Evolutionary conservation across 208 protist genomes (phyloP), one percentile per base, ranked within the genome.

Genomic region (Dictyostelium gargantuum): DNA sequence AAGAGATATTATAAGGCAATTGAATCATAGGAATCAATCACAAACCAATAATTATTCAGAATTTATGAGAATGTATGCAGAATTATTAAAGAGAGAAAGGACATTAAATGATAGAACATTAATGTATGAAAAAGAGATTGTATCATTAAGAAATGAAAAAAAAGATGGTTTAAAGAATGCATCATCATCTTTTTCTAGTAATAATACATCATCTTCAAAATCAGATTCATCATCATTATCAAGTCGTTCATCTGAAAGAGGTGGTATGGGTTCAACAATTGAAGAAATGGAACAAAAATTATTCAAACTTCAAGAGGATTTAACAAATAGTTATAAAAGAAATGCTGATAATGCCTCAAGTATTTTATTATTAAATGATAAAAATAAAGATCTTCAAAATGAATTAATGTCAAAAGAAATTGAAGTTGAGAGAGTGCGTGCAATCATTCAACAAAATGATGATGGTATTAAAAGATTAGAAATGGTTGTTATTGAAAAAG

Each of bases 251-350:
- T 26, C 15, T 29, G 26, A 19, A 26, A 19, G 9, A 58, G 13
- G 19, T 58, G 32, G n/a, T 40, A 44, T 74, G 26, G 40, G 42
- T 11, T 70, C 80, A 52, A 42, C 68, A 0, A 82, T 91, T 61
- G 52, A 63, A 56, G 85, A 92, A 17, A n/a, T 92, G 19, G 85
- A 92, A 19, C 82, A 76, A 21, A 92, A 81, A 61, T 48, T 92
- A 76, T 81, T 56, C 13, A 84, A 80, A 35, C 68, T 92, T 26
- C 85, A 85, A 75, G 80, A 93, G 15, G 80, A 93, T 77, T 38
- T 93, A 52, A 93, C 91, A 42, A 38, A 82, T 11, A 91, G 66
- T 56, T 89, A 91, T 29, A 93, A 93, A 56, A 61, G 52, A 17
- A 93, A 80, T 66, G 80, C 91, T 21, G 91, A 93, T 17, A 81